These are phyloP conservation scores for Emergomyces pasteurianus DNA, from an alignment of 2,329 filamentous ascomycete genomes.

Conservation along the genomic window DNA sequence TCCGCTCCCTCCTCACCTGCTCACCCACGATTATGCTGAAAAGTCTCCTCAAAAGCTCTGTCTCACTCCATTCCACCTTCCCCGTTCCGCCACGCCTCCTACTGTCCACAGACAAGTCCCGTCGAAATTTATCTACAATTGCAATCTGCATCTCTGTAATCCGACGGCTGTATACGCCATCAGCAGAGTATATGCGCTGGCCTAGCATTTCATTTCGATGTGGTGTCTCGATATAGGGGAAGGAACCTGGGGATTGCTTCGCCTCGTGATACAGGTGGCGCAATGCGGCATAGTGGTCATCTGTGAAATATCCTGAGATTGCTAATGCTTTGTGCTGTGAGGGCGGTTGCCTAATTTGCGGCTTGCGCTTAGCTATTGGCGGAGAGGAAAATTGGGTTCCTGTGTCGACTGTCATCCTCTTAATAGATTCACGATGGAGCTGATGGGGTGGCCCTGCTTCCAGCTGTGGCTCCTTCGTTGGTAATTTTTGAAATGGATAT, in stretches of 20 bases:
- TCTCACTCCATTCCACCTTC: constrained; percentile 32
- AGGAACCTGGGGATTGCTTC: constrained; percentile 25
- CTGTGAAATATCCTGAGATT: constrained; percentile 29
- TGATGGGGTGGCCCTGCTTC: background rate
- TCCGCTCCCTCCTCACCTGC: constrained; percentile 31
- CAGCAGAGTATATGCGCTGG: constrained; percentile 32
- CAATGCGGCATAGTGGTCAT: constrained; percentile 29
- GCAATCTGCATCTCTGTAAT: constrained; percentile 33
- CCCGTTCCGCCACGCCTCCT: constrained; percentile 25
- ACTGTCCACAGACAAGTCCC: constrained; percentile 25
- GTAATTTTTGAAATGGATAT: background rate
- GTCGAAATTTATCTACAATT: constrained; percentile 29
- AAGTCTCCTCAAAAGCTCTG: constrained; percentile 32
- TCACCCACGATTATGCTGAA: constrained; percentile 38
- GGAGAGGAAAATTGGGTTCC: constrained; percentile 1
- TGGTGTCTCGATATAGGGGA: constrained; percentile 25
- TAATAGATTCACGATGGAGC: background rate
- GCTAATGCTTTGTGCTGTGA: constrained; percentile 16
- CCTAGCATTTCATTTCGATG: constrained; percentile 29
- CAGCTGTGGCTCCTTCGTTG: background rate
- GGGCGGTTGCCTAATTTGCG: background rate
- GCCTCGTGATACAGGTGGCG: constrained; percentile 29
- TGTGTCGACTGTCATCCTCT: background rate
- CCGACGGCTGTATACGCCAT: constrained; percentile 28
- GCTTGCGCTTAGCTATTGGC: background rate